Conservation (phyloP, 192 early-diverging fungal species). For the Gaertneriomyces semiglobifer region DNA sequence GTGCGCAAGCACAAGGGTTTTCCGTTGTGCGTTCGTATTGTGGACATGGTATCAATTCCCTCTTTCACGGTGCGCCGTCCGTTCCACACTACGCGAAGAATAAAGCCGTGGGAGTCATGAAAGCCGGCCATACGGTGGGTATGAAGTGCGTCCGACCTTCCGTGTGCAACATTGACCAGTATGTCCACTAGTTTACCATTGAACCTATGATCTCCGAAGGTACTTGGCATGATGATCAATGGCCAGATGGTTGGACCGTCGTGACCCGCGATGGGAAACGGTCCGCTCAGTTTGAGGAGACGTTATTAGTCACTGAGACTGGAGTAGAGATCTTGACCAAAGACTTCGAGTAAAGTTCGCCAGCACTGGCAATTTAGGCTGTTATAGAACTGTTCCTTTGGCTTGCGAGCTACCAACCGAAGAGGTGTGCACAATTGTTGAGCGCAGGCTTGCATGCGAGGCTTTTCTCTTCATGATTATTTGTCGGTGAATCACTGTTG, state of each 20-base stretch:
- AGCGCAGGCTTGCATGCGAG: too few relatives aligned
- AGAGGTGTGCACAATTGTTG: too few relatives aligned
- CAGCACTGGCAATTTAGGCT: too few relatives aligned
- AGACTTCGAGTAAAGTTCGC: background rate
- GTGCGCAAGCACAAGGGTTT: conserved; percentile 80
- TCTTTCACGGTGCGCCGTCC: conserved; percentile 89
- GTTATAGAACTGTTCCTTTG: too few relatives aligned
- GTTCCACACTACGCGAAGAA: conserved; percentile 95
- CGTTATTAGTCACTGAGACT: conserved; percentile 85
- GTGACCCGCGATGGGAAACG: conserved; percentile 90
- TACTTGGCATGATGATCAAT: conserved; percentile 47
- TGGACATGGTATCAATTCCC: conserved; percentile 84
- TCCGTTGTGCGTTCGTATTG: conserved; percentile 89
- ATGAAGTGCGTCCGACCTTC: background rate
- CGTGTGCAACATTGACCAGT: background rate
- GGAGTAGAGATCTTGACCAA: conserved; percentile 82
- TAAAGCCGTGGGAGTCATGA: conserved; percentile 94
- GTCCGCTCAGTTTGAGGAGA: conserved; percentile 97
- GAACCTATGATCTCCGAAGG: conserved; percentile 99
- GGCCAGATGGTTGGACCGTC: conserved; percentile 75
- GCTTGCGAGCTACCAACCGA: too few relatives aligned
- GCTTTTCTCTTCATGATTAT: too few relatives aligned
- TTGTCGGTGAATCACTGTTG: too few relatives aligned
- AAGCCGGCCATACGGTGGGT: conserved; percentile 75
- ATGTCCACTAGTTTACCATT: conserved; percentile 73